Conservation (phyloP, 202 grass and related monocot genomes). For the Cymbopogon flexuosus region DNA sequence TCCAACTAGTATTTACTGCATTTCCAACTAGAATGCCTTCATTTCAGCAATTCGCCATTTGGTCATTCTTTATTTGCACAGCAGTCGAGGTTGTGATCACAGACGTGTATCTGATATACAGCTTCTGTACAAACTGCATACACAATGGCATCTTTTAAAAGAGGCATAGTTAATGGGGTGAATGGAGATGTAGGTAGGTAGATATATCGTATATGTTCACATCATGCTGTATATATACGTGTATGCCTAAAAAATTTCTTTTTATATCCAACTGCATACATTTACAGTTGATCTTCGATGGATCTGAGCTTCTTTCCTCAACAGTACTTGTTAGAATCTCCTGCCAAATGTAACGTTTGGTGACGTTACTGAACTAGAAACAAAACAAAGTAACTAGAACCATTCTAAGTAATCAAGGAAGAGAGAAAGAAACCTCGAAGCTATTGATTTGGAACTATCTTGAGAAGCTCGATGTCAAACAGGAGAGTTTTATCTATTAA, state of each 20-base stretch:
- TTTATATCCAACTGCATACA: not conserved
- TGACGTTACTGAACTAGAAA: not conserved
- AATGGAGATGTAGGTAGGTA: too few species aligned
- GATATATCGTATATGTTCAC: too few species aligned
- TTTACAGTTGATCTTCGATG: not conserved
- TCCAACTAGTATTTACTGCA: not conserved
- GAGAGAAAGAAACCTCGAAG: not conserved
- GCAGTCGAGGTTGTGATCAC: not conserved
- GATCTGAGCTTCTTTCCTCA: not conserved
- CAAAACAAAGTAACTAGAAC: not conserved
- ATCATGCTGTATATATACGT: not conserved
- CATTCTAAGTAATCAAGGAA: not conserved
- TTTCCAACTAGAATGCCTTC: not conserved
- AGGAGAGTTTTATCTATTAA: slow-evolving; percentile 95
- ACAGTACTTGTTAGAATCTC: not conserved
- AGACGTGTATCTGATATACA: too few species aligned
- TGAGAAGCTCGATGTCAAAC: slow-evolving; percentile 96
- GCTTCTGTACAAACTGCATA: too few species aligned
- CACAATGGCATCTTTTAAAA: too few species aligned
- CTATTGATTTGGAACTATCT: slow-evolving; percentile 57
- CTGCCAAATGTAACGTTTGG: not conserved
- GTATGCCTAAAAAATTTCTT: not conserved
- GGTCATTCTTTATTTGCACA: not conserved
- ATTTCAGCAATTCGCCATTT: not conserved
- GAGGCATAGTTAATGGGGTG: too few species aligned